A percentile compares a stretch with the other conserved stretches of the same genome.
Conservation (phyloP, 78 protist genomes). For the Planoprotostelium fungivorum region DNA sequence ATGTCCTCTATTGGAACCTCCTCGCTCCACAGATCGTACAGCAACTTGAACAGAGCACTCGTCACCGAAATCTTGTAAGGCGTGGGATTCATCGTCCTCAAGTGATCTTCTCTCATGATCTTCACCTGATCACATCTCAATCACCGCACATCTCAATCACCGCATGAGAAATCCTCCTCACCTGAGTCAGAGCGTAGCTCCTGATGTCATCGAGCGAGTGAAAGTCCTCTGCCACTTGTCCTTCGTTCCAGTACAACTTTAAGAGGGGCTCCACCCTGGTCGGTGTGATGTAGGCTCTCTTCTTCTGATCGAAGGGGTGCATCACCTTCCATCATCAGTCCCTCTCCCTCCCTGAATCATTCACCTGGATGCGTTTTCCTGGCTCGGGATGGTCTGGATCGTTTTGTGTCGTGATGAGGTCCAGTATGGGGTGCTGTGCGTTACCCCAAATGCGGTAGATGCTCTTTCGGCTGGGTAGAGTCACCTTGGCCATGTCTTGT, state of each 20-base stretch:
- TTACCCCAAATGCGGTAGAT: slow-evolving; percentile 59
- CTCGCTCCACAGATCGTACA: slow-evolving; percentile 64
- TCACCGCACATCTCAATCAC: neutral
- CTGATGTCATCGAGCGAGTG: slow-evolving; percentile 39
- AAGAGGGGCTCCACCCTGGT: slow-evolving; percentile 38
- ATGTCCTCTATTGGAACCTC: slow-evolving; percentile 57
- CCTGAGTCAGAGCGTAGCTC: slow-evolving; percentile 36
- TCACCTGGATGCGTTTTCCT: neutral
- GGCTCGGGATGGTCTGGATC: neutral
- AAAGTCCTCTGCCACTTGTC: slow-evolving; percentile 10
- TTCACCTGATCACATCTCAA: slow-evolving; percentile 24
- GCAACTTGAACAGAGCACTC: slow-evolving; percentile 31
- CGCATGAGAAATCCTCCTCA: neutral
- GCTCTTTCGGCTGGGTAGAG: slow-evolving; percentile 77
- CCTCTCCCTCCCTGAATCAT: neutral
- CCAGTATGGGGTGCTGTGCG: slow-evolving; percentile 64
- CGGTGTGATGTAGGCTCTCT: slow-evolving; percentile 59
- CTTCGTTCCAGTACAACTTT: slow-evolving; percentile 42
- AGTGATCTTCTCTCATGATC: slow-evolving; percentile 58
- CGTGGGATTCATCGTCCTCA: slow-evolving; percentile 67
- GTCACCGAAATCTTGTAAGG: slow-evolving; percentile 71
- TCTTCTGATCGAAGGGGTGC: slow-evolving; percentile 72
- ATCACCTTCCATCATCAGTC: neutral
- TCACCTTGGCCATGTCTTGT: slow-evolving; percentile 61
- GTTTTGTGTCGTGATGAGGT: slow-evolving; percentile 20